These are phyloP conservation scores for Trichoderma koningiopsis DNA, from an alignment of 2,329 filamentous ascomycete genomes.

Conservation along the genomic window DNA sequence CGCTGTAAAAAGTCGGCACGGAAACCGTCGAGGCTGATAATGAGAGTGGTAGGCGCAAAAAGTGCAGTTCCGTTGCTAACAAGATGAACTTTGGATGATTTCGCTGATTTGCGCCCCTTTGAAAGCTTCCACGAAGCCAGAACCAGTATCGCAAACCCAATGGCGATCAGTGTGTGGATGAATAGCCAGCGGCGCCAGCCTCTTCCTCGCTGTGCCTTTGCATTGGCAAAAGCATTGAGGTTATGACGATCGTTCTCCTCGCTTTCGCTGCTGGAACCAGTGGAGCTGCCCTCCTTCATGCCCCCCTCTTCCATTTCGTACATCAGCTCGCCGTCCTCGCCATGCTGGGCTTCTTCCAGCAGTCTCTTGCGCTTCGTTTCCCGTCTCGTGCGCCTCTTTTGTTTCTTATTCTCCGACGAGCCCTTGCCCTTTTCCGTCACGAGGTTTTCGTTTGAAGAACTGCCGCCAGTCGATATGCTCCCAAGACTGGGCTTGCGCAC, in stretches of 20 bases:
- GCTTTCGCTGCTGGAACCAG: conserved; percentile 64
- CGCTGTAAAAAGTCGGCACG: conserved; percentile 88
- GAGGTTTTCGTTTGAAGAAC: conserved; percentile 54
- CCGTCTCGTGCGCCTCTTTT: conserved; percentile 52
- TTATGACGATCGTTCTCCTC: conserved; percentile 58
- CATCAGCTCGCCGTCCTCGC: conserved; percentile 76
- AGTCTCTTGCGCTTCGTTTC: conserved; percentile 56
- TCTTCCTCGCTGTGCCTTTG: conserved; percentile 52
- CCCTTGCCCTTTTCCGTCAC: conserved; percentile 51
- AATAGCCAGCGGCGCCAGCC: conserved; percentile 58
- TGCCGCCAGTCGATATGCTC: conserved; percentile 41
- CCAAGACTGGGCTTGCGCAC: conserved; percentile 42
- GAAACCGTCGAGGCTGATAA: conserved; percentile 95
- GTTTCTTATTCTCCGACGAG: conserved; percentile 35
- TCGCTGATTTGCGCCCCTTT: conserved; percentile 44
- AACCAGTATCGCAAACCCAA: conserved; percentile 58
- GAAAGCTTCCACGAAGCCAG: conserved; percentile 63
- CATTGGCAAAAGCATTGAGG: conserved; percentile 51
- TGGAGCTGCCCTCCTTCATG: conserved; percentile 66
- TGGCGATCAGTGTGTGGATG: conserved; percentile 53
- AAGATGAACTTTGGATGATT: conserved; percentile 37
- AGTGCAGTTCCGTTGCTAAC: conserved; percentile 82
- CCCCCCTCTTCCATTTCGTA: conserved; percentile 88
- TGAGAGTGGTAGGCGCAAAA: conserved; percentile 88
- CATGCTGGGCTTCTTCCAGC: conserved; percentile 56